A percentile compares a stretch with the other conserved stretches of the same genome.
These are phyloP conservation scores for Eucalyptus grandis DNA, from an alignment of 345 rosid genomes.

Conservation along the genomic window DNA sequence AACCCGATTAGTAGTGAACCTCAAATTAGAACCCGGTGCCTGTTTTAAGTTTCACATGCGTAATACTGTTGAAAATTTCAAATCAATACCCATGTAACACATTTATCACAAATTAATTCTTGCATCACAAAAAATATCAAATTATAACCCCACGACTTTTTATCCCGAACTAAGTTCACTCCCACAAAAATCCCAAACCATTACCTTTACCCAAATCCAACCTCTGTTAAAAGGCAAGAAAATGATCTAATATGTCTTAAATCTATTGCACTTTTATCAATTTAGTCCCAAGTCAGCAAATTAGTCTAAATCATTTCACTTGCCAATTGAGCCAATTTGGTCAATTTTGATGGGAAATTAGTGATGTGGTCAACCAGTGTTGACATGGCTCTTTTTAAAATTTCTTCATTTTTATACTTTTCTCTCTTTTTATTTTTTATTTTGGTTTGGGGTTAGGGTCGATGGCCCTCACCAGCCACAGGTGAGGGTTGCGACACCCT, in stretches of 20 bases:
- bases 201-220: fast-evolving
- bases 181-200: not conserved
- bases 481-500: fast-evolving
- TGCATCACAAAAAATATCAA: not conserved
- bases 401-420: too few relatives aligned
- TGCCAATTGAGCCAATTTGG: fast-evolving
- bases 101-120: not conserved
- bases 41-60: not conserved
- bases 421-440: fast-evolving
- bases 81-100: not conserved
- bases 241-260: too few relatives aligned
- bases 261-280: fast-evolving
- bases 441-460: too few relatives aligned
- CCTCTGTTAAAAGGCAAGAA: not conserved
- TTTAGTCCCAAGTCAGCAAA: fast-evolving
- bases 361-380: fast-evolving
- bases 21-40: not conserved
- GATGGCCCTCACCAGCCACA: too few relatives aligned
- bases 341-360: too few relatives aligned
- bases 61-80: not conserved
- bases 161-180: not conserved
- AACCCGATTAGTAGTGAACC: too few relatives aligned
- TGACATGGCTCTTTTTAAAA: too few relatives aligned
- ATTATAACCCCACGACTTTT: not conserved
- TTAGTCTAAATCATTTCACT: too few relatives aligned